These are phyloP conservation scores for Tephrocybe sp. DNA, from an alignment of 768 basidiomycete genomes.

Conservation along the genomic window DNA sequence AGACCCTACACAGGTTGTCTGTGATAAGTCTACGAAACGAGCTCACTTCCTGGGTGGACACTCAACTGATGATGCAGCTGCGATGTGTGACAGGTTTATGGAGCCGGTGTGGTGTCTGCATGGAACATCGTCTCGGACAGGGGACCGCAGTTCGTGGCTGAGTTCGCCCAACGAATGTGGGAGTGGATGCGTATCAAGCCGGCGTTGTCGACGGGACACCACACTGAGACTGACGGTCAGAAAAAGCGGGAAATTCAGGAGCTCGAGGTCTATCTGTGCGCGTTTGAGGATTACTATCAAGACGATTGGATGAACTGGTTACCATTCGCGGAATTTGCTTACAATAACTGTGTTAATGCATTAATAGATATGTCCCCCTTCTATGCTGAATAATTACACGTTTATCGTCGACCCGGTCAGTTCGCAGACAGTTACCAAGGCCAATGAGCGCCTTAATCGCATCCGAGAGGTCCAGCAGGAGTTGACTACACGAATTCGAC, in stretches of 20 bases:
- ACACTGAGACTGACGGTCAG: neutral
- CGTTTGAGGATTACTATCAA: neutral
- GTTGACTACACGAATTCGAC: constrained; percentile 55
- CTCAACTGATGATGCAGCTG: neutral
- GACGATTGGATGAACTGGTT: neutral
- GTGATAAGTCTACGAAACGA: neutral
- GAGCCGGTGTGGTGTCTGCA: neutral
- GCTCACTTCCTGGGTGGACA: neutral
- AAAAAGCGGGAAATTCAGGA: neutral
- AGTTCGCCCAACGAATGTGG: neutral
- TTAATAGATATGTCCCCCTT: neutral
- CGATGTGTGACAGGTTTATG: constrained; percentile 1
- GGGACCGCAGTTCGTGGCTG: neutral
- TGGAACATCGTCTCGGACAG: neutral
- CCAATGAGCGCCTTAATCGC: neutral
- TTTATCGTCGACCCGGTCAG: neutral
- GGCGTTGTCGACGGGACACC: neutral
- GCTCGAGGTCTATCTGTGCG: neutral
- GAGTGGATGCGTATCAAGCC: neutral
- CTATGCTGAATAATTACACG: neutral
- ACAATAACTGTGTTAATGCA: neutral
- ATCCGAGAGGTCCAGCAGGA: neutral
- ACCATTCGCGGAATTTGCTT: neutral
- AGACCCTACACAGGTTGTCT: neutral
- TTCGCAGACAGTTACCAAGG: neutral